Percentiles rank a stretch among this genome's conserved stretches.
These are phyloP conservation scores for Talinum fruticosum DNA, from an alignment of 148 eudicot genomes.

Conservation along the genomic window DNA sequence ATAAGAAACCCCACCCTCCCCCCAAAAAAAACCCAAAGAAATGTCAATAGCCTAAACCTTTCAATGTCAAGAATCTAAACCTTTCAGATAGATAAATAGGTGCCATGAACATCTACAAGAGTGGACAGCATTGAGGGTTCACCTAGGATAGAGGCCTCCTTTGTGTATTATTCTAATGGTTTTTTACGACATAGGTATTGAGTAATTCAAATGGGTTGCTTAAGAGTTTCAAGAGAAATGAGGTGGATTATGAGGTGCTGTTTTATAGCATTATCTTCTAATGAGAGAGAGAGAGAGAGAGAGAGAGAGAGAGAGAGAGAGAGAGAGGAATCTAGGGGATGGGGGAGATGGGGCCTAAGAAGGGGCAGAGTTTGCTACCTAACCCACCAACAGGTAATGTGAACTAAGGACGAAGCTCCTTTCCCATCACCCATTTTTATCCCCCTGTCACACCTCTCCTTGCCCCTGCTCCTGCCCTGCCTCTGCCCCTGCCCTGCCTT, in stretches of 20 bases:
- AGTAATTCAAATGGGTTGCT: constrained; percentile 11
- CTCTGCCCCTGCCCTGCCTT: no score
- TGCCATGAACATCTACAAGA: neutral
- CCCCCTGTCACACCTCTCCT: constrained; percentile 4
- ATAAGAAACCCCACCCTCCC: neutral
- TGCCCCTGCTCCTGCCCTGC: constrained; percentile 14
- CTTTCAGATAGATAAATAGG: neutral
- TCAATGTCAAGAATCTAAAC: neutral
- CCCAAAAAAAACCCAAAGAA: no score
- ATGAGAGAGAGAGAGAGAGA: constrained; percentile 11
- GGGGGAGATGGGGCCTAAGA: constrained; percentile 45
- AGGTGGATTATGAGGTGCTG: constrained; percentile 25
- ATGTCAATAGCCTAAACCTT: neutral
- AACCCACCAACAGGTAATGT: constrained; percentile 85
- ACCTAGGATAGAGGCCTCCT: neutral
- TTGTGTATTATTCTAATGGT: neutral
- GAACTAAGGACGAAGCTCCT: constrained; percentile 40
- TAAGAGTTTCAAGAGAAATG: constrained; percentile 29
- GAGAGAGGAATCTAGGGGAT: constrained; percentile 47
- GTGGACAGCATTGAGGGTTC: neutral
- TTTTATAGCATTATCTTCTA: constrained; percentile 13
- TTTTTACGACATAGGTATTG: neutral
- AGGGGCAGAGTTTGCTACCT: constrained; percentile 77
- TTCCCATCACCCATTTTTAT: constrained; percentile 33
- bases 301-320: constrained; percentile 20